A percentile compares a stretch with the other conserved stretches of the same genome.
Conservation (phyloP, 2,329 filamentous ascomycete genomes). For the Diplocarpon mali region DNA sequence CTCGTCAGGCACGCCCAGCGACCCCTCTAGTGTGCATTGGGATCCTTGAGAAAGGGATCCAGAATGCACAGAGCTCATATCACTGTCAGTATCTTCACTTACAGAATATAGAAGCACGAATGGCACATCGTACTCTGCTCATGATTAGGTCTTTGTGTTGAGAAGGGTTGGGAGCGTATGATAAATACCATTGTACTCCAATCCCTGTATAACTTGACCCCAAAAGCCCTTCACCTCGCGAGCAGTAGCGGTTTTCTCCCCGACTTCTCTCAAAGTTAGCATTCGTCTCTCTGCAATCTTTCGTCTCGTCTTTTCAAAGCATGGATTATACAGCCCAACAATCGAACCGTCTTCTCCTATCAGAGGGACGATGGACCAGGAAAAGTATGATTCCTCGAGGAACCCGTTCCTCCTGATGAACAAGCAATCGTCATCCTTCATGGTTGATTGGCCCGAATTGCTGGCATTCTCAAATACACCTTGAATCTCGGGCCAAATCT, state of each 20-base stretch:
- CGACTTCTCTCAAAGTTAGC: constrained; percentile 67
- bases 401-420: constrained; percentile 61
- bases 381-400: constrained; percentile 72
- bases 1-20: constrained; percentile 53
- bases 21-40: constrained; percentile 58
- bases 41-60: constrained; percentile 51
- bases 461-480: constrained; percentile 58
- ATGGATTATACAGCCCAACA: constrained; percentile 67
- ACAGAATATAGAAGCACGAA: constrained; percentile 71
- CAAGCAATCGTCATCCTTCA: constrained; percentile 74
- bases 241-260: constrained; percentile 63
- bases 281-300: constrained; percentile 72
- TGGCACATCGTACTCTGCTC: constrained; percentile 54
- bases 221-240: constrained; percentile 65
- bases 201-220: constrained; percentile 54
- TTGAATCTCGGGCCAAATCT: constrained; percentile 63
- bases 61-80: constrained; percentile 60
- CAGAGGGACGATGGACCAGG: constrained; percentile 71
- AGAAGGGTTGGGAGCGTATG: not conserved
- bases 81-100: constrained; percentile 58
- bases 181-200: constrained; percentile 52
- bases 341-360: constrained; percentile 65
- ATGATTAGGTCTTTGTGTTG: constrained; percentile 2
- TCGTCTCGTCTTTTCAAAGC: constrained; percentile 69
- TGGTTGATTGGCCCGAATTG: constrained; percentile 62